A percentile compares a stretch with the other conserved stretches of the same genome.
Conservation (phyloP, 2,329 filamentous ascomycete genomes). For the Colletotrichum euphorbiae region DNA sequence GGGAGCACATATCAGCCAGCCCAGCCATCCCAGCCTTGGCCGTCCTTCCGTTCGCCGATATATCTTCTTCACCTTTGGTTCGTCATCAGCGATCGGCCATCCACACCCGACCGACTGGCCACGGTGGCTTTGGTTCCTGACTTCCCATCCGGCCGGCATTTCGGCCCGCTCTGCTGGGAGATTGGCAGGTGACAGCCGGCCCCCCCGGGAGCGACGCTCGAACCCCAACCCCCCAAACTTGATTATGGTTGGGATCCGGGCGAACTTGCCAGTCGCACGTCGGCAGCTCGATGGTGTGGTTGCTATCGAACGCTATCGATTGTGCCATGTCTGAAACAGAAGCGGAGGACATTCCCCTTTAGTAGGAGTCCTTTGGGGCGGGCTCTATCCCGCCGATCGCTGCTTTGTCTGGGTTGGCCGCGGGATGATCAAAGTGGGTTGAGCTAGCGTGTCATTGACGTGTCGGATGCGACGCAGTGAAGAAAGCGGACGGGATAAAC, state of each 20-base stretch:
- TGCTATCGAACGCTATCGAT: slow-evolving; percentile 16
- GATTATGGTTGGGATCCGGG: slow-evolving; percentile 25
- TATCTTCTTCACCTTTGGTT: slow-evolving; percentile 5
- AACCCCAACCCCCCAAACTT: slow-evolving; percentile 21
- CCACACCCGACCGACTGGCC: neutral
- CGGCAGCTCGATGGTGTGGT: slow-evolving; percentile 12
- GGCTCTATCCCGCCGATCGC: slow-evolving; percentile 20
- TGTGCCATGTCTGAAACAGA: slow-evolving; percentile 37
- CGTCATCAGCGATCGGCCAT: slow-evolving; percentile 2
- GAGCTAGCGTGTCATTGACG: slow-evolving; percentile 33
- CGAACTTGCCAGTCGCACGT: slow-evolving; percentile 27
- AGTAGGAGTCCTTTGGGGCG: slow-evolving; percentile 5
- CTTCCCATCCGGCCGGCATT: slow-evolving; percentile 20
- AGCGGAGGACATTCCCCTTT: slow-evolving; percentile 23
- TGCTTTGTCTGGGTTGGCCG: slow-evolving; percentile 18
- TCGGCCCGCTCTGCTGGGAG: slow-evolving; percentile 16
- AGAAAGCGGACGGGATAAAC: neutral
- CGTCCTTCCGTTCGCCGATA: neutral
- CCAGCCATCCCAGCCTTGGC: too few relatives aligned
- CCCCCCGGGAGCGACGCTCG: slow-evolving; percentile 18
- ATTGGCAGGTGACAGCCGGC: slow-evolving; percentile 28
- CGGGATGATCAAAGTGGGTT: slow-evolving; percentile 32
- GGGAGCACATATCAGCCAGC: too few relatives aligned
- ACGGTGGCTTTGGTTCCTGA: slow-evolving; percentile 8
- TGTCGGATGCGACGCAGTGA: slow-evolving; percentile 30